Base-by-base conservation (phyloP, 2,329 filamentous ascomycete genomes). In the Fusarium beomiforme region DNA sequence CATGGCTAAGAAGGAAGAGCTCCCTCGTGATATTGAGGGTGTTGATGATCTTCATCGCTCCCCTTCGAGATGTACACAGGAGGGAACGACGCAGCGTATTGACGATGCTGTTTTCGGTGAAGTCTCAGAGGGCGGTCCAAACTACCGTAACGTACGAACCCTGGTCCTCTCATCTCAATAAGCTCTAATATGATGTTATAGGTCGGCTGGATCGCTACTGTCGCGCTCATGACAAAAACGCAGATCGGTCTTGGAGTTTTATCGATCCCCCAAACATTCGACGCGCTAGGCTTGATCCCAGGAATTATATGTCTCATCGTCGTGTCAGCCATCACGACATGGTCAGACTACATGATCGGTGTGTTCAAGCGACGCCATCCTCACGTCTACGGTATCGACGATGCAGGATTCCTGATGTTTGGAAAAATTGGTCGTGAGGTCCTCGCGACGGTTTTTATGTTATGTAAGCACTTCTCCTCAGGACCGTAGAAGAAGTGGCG, bases 331-430 rank as follows among this genome's bases (percentile, higher is more conserved):
- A 84, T 86, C 82, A 71, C 69, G 2, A 71, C 69, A 14, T 71
- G 69, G 69, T 71, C 69, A 14, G 69, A 71, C 36, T 71, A 84
- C 64, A 83, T 85, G 29, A 78, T 86, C 12, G 85, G 84, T 8
- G 75, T 79, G 17, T 88, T 88, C 78, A 88, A 88, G 72, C 71
- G 84, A 17, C 77, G 77, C 12, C 86, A 88, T 69, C 82, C 81
- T 2, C 81, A 85, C 23, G 83, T 88, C 2, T 88, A 88, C 70
- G 82, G 85, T 33, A 86, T 88, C 58, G 86, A 87, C 53, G 86
- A 88, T 69, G 86, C 83, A 0, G 86, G 85, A 21, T 70, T 71
- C 6, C 76, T 86, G 39, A 79, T 88, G n/a, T 85, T 86, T 67
- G 86, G 86, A 17, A 79, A 77, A 3, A 59, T 81, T 8, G 85